Conservation (phyloP, 805 yeast species). For the Helenozyma rhizophorensis region DNA sequence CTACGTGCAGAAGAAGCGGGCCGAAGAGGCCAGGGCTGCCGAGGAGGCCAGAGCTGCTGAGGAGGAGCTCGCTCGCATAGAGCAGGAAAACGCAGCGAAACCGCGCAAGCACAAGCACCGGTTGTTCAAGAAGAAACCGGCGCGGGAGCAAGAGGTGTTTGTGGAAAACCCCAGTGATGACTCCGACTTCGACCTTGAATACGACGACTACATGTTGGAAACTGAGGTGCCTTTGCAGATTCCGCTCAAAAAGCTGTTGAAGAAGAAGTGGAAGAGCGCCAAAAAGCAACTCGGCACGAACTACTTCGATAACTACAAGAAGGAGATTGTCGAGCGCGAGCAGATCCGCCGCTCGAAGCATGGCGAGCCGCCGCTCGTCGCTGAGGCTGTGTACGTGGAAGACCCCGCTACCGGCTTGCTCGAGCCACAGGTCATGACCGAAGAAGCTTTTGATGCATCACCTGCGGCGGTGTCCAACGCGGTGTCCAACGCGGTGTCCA, state of each 20-base stretch:
- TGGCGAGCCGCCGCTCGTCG: neutral
- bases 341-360: neutral
- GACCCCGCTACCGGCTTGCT: neutral
- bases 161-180: neutral
- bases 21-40: neutral
- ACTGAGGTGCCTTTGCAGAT: constrained; percentile 1
- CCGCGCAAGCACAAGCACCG: neutral
- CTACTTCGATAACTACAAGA: constrained; percentile 5
- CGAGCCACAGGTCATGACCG: neutral
- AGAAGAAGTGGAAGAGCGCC: constrained; percentile 1
- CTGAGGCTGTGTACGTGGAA: neutral
- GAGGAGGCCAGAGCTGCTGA: neutral
- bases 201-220: constrained; percentile 2
- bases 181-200: neutral
- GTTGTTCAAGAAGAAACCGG: constrained; percentile 1
- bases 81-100: neutral
- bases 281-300: constrained; percentile 3
- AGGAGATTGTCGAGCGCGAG: constrained; percentile 2
- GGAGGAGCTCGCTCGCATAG: too few species aligned
- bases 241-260: constrained; percentile 1
- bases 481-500: too few species aligned
- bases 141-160: neutral
- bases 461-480: constrained; percentile 1
- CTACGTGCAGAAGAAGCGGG: constrained; percentile 18
- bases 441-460: neutral